Evolutionary conservation across 768 basidiomycete genomes (phyloP).

Genomic region (Naganishia randhawae): DNA sequence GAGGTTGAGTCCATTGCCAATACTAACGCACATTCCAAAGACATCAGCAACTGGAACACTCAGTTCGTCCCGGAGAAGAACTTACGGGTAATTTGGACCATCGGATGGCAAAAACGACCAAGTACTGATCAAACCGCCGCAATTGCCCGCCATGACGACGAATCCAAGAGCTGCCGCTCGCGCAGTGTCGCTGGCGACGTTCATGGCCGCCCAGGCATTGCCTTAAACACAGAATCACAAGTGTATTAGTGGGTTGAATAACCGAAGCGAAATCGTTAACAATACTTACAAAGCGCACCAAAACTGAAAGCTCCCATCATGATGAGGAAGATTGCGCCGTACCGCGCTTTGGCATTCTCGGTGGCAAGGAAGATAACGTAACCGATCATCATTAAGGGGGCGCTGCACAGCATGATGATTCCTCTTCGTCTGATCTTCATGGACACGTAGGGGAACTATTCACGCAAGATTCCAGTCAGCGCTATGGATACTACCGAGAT

Average conservation of each 20-base stretch:
- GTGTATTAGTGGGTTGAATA: not conserved
- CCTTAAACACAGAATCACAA: constrained; percentile 3
- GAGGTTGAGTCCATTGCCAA: constrained; percentile 19
- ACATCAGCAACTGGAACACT: not conserved
- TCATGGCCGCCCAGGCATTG: constrained; percentile 35
- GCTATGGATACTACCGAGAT: not conserved
- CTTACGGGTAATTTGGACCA: constrained; percentile 26
- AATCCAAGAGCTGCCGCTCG: constrained; percentile 32
- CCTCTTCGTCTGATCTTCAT: constrained; percentile 33
- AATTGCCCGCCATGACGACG: constrained; percentile 36
- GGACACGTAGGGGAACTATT: constrained; percentile 31
- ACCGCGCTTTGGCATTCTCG: constrained; percentile 26
- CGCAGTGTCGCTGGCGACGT: constrained; percentile 33
- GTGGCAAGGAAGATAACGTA: constrained; percentile 31
- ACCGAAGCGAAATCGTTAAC: not conserved
- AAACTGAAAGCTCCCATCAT: constrained; percentile 26
- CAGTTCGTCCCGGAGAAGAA: not conserved
- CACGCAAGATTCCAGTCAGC: not conserved
- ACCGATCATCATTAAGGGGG: constrained; percentile 31
- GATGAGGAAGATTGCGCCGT: constrained; percentile 29
- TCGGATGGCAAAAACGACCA: constrained; percentile 27
- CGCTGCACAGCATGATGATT: constrained; percentile 30
- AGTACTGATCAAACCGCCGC: constrained; percentile 26
- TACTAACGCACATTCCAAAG: not conserved
- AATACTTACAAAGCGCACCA: constrained; percentile 9